These are phyloP conservation scores for Candolleomyces eurysporus DNA, from an alignment of 768 basidiomycete genomes.

Conservation along the genomic window DNA sequence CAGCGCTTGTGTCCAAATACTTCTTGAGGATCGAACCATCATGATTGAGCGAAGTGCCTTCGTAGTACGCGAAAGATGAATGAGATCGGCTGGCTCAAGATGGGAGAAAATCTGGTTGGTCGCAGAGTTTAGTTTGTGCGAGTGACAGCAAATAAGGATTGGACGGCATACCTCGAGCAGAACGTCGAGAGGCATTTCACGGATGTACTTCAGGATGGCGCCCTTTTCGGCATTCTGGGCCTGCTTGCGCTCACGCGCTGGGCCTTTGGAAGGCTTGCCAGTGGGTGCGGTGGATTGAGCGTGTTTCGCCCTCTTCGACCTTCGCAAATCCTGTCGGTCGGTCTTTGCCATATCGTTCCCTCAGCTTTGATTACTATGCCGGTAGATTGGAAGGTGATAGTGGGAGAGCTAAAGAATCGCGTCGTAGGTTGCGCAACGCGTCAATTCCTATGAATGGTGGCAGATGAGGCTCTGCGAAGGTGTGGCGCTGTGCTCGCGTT, in stretches of 20 bases:
- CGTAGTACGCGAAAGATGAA: constrained; percentile 36
- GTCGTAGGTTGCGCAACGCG: too few species aligned
- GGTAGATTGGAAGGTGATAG: too few species aligned
- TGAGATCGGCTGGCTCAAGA: constrained; percentile 32
- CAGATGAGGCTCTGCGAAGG: too few species aligned
- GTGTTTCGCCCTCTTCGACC: background rate
- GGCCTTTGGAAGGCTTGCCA: background rate
- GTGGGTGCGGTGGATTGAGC: background rate
- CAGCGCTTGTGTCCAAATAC: constrained; percentile 10
- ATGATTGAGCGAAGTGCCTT: constrained; percentile 26
- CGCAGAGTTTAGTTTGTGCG: background rate
- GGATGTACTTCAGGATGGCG: constrained; percentile 5
- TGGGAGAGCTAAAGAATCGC: too few species aligned
- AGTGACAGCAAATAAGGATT: background rate
- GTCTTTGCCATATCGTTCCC: too few species aligned
- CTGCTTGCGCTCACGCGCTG: background rate
- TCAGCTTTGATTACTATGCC: too few species aligned
- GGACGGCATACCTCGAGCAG: background rate
- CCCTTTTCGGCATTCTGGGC: background rate
- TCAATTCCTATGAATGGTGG: too few species aligned
- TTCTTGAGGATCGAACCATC: constrained; percentile 14
- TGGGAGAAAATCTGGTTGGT: constrained; percentile 31
- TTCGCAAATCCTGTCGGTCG: background rate
- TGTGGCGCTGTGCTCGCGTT: too few species aligned
- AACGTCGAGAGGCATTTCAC: constrained; percentile 6